Conservation (phyloP, 2,329 filamentous ascomycete genomes). For the Niveomyces coronatus region DNA sequence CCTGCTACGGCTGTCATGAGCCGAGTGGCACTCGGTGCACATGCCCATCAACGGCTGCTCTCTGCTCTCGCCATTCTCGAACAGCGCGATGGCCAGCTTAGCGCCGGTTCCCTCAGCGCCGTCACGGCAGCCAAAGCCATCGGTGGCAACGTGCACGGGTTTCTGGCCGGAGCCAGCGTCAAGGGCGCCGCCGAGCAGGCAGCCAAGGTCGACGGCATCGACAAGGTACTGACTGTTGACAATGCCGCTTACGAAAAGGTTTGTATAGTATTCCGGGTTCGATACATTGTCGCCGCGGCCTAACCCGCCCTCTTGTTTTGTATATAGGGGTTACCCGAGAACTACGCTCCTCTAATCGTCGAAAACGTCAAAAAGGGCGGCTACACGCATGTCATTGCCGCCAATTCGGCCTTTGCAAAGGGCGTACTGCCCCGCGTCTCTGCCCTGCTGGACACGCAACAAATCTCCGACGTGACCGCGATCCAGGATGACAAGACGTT, state of each 20-base stretch:
- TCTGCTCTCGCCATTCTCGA: slow-evolving; percentile 89
- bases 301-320: slow-evolving; percentile 8
- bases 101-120: slow-evolving; percentile 69
- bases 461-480: slow-evolving; percentile 81
- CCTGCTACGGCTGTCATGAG: slow-evolving; percentile 18
- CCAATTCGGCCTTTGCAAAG: slow-evolving; percentile 95
- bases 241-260: slow-evolving; percentile 91
- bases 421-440: slow-evolving; percentile 85
- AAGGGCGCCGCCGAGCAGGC: slow-evolving; percentile 71
- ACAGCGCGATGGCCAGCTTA: slow-evolving; percentile 82
- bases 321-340: slow-evolving; percentile 83
- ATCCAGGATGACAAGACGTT: slow-evolving; percentile 91
- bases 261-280: too few species aligned
- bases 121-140: slow-evolving; percentile 80
- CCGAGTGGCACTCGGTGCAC: slow-evolving; percentile 20
- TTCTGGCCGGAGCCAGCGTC: slow-evolving; percentile 72
- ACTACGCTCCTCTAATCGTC: slow-evolving; percentile 81
- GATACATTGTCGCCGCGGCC: neutral
- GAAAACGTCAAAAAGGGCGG: slow-evolving; percentile 96
- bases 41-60: slow-evolving; percentile 43
- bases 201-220: slow-evolving; percentile 79
- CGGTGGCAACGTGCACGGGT: slow-evolving; percentile 75
- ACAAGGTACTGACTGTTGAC: slow-evolving; percentile 84
- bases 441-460: slow-evolving; percentile 82
- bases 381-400: slow-evolving; percentile 84